Base-by-base conservation (phyloP, 192 early-diverging fungal species). In the Chytriomyces sp. region DNA sequence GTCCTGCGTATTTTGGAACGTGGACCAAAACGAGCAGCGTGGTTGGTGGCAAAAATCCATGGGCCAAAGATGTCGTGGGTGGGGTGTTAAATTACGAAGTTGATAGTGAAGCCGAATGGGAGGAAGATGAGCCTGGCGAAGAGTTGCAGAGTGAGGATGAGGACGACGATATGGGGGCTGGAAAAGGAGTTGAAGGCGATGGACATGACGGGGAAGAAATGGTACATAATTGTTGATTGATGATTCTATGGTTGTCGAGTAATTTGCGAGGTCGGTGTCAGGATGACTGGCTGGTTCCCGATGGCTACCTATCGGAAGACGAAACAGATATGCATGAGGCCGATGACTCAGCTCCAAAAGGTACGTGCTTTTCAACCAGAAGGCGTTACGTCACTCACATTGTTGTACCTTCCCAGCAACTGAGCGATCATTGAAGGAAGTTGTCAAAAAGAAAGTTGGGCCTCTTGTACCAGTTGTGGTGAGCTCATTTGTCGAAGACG, bases 31-130 rank as follows among this genome's bases (percentile, higher is more conserved):
- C 31, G 30, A 88, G 88, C 58, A 80, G 78, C 52, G 59, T 31
- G 2, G 75, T 94, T 39, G 77, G 73, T 6, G 87, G 85, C 12
- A 82, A 87, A 22, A 75, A 80, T 2, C 91, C 91, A 19, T 88
- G 93, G 77, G 78, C 73, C 32, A 79, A 73, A 53, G 95, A 94
- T 66, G 78, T 77, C 6, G 68, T 49, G 22, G 31, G 31, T 30
- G 54, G 52, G 1, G 34, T 83, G 34, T 44, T 96, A 8, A 90
- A 97, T 64, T 97, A 97, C 64, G 91, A 92, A 4, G 79, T 91
- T 67, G 95, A 97, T 70, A 93, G 92, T 71, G 93, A 94, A 54
- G 90, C 88, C 0, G 95, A 95, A 78, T 97, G 95, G 95, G 89
- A 86, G 33, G 92, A 94, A 38, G 63, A 65, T 22, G 95, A 91